Percentiles rank a stretch among this genome's conserved stretches.
These are phyloP conservation scores for Bruguiera parviflora DNA, from an alignment of 345 rosid genomes.

Conservation along the genomic window DNA sequence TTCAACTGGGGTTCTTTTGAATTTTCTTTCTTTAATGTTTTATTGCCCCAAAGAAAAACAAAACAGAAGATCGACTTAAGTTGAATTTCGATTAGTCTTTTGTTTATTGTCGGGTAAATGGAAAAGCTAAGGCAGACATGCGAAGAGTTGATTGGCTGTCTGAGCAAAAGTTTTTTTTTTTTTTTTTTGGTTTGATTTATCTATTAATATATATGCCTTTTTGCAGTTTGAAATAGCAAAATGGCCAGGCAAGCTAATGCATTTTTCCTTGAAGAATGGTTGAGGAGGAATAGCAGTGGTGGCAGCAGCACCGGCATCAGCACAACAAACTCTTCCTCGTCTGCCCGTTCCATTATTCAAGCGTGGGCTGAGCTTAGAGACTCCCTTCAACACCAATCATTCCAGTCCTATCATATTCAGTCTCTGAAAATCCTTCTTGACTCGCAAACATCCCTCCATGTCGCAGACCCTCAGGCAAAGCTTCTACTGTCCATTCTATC, in stretches of 20 bases:
- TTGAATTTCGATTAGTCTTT: too few relatives aligned
- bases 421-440: slow-evolving; percentile 59
- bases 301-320: slow-evolving; percentile 7
- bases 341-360: slow-evolving; percentile 79
- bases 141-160: background rate
- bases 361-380: slow-evolving; percentile 92
- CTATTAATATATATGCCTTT: background rate
- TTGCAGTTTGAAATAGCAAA: slow-evolving; percentile 10
- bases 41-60: too few relatives aligned
- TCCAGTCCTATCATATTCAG: slow-evolving; percentile 54
- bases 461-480: slow-evolving; percentile 92
- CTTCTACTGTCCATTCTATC: slow-evolving; percentile 67
- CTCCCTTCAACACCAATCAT: slow-evolving; percentile 43
- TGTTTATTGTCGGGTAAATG: too few relatives aligned
- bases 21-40: too few relatives aligned
- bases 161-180: background rate
- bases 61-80: too few relatives aligned
- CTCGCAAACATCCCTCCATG: slow-evolving; percentile 68
- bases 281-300: slow-evolving; percentile 32
- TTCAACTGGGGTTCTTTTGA: too few relatives aligned
- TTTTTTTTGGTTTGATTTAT: background rate
- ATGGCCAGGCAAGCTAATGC: slow-evolving; percentile 63
- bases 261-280: slow-evolving; percentile 77
- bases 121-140: too few relatives aligned
- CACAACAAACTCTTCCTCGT: slow-evolving; percentile 24